Evolutionary conservation across 805 yeast species (phyloP).

Genomic region (Candida arabinofermentans): DNA sequence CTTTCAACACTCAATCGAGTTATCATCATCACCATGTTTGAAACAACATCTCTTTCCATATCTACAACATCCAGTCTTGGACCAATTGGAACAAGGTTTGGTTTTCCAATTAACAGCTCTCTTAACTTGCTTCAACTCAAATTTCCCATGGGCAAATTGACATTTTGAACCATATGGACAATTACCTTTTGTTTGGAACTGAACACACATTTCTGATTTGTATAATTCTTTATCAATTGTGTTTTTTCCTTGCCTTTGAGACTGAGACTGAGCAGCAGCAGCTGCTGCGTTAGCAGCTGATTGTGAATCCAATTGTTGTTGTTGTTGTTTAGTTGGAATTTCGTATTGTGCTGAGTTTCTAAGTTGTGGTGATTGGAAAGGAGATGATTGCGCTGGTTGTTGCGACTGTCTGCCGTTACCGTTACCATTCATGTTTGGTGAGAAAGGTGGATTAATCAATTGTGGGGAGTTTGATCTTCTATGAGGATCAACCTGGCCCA

Average conservation of each 20-base stretch:
- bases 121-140: conserved; percentile 68
- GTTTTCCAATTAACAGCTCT: conserved; percentile 85
- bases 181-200: conserved; percentile 61
- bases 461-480: background rate
- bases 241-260: background rate
- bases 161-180: conserved; percentile 92
- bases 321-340: conserved; percentile 1
- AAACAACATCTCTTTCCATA: conserved; percentile 92
- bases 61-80: conserved; percentile 74
- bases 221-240: conserved; percentile 54
- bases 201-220: conserved; percentile 87
- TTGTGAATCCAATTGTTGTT: conserved; percentile 9
- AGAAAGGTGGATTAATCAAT: background rate
- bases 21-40: conserved; percentile 59
- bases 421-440: too few relatives aligned
- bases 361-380: conserved; percentile 9
- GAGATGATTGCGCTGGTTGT: background rate
- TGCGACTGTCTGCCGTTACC: too few relatives aligned
- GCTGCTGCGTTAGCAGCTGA: background rate
- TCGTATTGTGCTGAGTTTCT: background rate
- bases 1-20: too few relatives aligned
- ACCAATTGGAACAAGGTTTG: conserved; percentile 88
- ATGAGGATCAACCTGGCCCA: conserved; percentile 17
- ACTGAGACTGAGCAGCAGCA: background rate
- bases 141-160: conserved; percentile 89